Evolutionary conservation across 2,329 filamentous ascomycete species (phyloP), one percentile per base, ranked within the genome.

Genomic region (Diaporthe destruens): DNA sequence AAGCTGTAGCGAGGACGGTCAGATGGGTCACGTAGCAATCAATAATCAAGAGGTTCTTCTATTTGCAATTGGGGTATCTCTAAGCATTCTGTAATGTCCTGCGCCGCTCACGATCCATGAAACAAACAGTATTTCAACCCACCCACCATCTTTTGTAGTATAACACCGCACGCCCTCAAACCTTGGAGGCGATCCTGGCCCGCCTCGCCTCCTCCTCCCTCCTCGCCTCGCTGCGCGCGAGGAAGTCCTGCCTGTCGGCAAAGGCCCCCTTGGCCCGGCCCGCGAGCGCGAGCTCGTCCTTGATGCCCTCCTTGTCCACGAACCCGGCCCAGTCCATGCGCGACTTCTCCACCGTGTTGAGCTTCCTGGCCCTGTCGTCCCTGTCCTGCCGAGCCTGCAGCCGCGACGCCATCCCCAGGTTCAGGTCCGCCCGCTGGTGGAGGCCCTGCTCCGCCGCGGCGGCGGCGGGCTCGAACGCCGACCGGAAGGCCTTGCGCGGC

Each of bases 321-420:
- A 88, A 93, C 16, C 90, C 90, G 3, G 91, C 91, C 91, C 91
- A 93, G 80, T 93, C 91, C 88, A 93, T 91, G 68, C 90, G 86
- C 77, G 90, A 92, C 86, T 93, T 93, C 82, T 93, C 90, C 20
- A 93, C 89, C 20, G 90, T 91, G 79, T 91, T 93, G 76, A 93
- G 84, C 79, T 92, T 93, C 84, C 88, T 90, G 63, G 89, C 87
- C 73, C 87, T 85, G 20, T 76, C 77, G 20, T 76, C 77, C 53
- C 75, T 85, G 20, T 76, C 77, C 53, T 75, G 78, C 69, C 84
- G 85, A 65, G 87, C 84, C 76, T 84, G 83, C 68, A 87, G 81
- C 49, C 87, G 80, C 49, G 84, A 82, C 12, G 85, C 82, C 75
- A 90, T 80, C 57, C 89, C 87, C 20, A 92, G 86, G 76, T 91